A percentile compares a stretch with the other conserved stretches of the same genome.
phyloP scores from a whole-genome alignment of 805 yeast genomes.

The Nakazawaea populi region DNA sequence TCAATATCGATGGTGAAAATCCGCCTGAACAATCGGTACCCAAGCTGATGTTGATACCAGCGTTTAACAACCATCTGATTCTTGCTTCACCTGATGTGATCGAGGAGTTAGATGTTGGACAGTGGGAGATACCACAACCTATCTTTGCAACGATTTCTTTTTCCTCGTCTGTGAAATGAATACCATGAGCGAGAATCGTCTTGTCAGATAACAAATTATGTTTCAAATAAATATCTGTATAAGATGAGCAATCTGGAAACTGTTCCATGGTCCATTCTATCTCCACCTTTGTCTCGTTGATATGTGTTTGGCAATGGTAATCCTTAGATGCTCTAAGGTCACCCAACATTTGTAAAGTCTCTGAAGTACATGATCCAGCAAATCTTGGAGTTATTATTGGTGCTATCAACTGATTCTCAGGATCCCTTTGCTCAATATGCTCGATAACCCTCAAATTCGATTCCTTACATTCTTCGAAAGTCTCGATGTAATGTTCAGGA shows the following conservation, averaged over 20 bases:
- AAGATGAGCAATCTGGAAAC: conserved; percentile 65
- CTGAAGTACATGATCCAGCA: conserved; percentile 79
- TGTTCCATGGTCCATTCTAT: conserved; percentile 63
- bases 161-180: conserved; percentile 68
- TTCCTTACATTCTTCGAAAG: conserved; percentile 42
- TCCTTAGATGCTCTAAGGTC: conserved; percentile 38
- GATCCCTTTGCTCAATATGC: conserved; percentile 50
- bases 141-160: conserved; percentile 45
- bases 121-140: conserved; percentile 77
- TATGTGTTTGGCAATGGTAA: conserved; percentile 82
- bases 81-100: conserved; percentile 89
- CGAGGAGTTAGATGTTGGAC: conserved; percentile 88
- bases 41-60: conserved; percentile 68
- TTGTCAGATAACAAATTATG: conserved; percentile 52
- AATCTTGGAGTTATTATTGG: conserved; percentile 91
- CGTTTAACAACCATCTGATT: conserved; percentile 59
- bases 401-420: conserved; percentile 42
- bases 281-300: conserved; percentile 77
- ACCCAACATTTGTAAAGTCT: conserved; percentile 60
- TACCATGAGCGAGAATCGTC: conserved; percentile 86
- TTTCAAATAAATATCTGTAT: conserved; percentile 72
- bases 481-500: conserved; percentile 65
- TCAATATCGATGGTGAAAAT: conserved; percentile 56
- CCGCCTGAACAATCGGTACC: conserved; percentile 85
- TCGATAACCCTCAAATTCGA: conserved; percentile 53